Percentiles rank a stretch among this genome's conserved stretches.
phyloP scores from a whole-genome alignment of 2,329 filamentous ascomycete genomes.

The Colletotrichum acutatum region DNA sequence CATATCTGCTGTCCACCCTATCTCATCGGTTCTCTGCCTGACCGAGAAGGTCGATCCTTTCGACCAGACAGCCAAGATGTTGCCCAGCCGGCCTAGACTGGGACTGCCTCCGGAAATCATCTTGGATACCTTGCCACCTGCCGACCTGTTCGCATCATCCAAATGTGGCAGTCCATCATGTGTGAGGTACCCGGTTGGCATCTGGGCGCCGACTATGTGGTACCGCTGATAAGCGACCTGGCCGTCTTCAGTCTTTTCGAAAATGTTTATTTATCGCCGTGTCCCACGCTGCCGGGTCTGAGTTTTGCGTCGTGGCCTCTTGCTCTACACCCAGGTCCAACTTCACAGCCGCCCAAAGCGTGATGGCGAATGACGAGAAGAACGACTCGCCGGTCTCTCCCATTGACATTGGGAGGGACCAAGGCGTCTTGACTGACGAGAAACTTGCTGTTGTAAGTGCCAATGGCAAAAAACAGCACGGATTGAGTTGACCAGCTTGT shows the following conservation, averaged over 20 bases:
- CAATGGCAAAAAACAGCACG: background rate
- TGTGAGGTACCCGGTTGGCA: conserved; percentile 8
- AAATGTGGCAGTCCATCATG: conserved; percentile 2
- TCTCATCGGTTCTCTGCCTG: conserved; percentile 32
- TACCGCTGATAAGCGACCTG: conserved; percentile 32
- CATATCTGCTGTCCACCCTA: conserved; percentile 26
- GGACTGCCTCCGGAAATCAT: conserved; percentile 17
- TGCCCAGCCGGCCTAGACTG: conserved; percentile 26
- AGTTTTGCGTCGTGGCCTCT: background rate
- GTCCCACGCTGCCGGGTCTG: background rate
- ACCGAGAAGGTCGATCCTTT: conserved; percentile 35
- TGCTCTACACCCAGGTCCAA: background rate
- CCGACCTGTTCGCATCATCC: background rate
- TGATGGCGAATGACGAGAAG: conserved; percentile 33
- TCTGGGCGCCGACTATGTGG: conserved; percentile 18
- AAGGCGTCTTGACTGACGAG: conserved; percentile 31
- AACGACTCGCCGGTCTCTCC: conserved; percentile 20
- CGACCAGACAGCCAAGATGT: conserved; percentile 21
- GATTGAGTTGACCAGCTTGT: background rate
- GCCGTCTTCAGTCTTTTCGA: background rate
- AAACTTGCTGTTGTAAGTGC: conserved; percentile 21
- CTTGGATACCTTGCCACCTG: conserved; percentile 28
- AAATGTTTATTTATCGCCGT: conserved; percentile 22
- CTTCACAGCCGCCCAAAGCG: conserved; percentile 1
- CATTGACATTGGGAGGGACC: conserved; percentile 15